Evolutionary conservation across 2,329 filamentous ascomycete genomes (phyloP).

Genomic region (Clonostachys sp.): DNA sequence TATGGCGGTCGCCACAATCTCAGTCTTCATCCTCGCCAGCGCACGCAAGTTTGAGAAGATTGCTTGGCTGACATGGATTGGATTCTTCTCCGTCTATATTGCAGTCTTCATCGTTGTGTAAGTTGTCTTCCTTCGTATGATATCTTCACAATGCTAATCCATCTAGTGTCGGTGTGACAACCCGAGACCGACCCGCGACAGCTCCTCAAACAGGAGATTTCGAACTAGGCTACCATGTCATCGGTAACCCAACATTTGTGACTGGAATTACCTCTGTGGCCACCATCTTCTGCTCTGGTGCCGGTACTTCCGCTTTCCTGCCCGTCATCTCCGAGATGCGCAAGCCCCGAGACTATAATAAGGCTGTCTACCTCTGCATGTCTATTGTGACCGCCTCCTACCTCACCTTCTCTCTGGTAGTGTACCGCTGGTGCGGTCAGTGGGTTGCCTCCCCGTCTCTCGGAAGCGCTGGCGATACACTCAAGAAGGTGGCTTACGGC

Average conservation of each 20-base stretch:
- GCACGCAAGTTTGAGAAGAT: conserved; percentile 56
- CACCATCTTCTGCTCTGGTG: conserved; percentile 56
- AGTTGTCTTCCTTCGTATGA: conserved; percentile 3
- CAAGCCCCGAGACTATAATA: conserved; percentile 52
- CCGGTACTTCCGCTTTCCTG: conserved; percentile 56
- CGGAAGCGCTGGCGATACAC: conserved; percentile 50
- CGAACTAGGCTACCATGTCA: conserved; percentile 53
- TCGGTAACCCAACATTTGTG: conserved; percentile 52
- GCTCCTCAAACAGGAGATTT: conserved; percentile 54
- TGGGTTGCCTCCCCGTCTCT: conserved; percentile 60
- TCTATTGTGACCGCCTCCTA: conserved; percentile 51
- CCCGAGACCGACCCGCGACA: conserved; percentile 51
- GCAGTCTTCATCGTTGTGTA: conserved; percentile 53
- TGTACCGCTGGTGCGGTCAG: conserved; percentile 57
- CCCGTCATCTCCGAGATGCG: conserved; percentile 64
- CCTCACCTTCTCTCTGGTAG: conserved; percentile 52
- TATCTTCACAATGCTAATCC: not conserved
- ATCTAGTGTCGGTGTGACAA: conserved; percentile 47
- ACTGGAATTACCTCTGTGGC: conserved; percentile 52
- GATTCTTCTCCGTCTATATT: conserved; percentile 52
- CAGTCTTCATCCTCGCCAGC: conserved; percentile 42
- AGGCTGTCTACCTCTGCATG: conserved; percentile 57
- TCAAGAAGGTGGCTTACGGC: conserved; percentile 60
- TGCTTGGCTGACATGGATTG: conserved; percentile 57
- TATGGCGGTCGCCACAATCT: conserved; percentile 42